Evolutionary conservation across 768 basidiomycete species (phyloP).

Genomic region (Pholiota microspora): DNA sequence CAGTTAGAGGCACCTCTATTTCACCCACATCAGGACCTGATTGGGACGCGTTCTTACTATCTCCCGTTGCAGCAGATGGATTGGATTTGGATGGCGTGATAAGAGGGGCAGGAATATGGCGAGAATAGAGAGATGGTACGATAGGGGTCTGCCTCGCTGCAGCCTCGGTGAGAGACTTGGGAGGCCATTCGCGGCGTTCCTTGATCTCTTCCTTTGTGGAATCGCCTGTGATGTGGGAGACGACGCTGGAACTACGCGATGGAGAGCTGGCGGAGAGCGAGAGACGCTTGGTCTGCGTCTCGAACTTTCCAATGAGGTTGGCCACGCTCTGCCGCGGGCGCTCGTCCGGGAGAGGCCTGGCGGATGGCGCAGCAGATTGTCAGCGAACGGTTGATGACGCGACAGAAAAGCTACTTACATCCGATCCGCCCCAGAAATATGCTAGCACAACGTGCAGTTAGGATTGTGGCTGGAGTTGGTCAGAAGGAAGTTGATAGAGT

Average conservation of each 20-base stretch:
- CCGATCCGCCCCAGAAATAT: slow-evolving; percentile 17
- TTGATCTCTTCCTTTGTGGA: slow-evolving; percentile 63
- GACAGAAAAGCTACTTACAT: slow-evolving; percentile 30
- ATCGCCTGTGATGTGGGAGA: slow-evolving; percentile 63
- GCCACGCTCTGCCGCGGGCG: slow-evolving; percentile 84
- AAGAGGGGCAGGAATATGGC: slow-evolving; percentile 30
- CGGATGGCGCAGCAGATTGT: slow-evolving; percentile 8
- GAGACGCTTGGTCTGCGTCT: slow-evolving; percentile 74
- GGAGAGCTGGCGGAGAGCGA: slow-evolving; percentile 32
- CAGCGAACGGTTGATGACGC: slow-evolving; percentile 19
- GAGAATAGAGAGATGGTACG: slow-evolving; percentile 37
- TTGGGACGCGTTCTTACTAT: slow-evolving; percentile 1
- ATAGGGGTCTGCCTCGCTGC: slow-evolving; percentile 32
- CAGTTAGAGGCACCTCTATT: slow-evolving; percentile 23
- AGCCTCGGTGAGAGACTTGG: slow-evolving; percentile 35
- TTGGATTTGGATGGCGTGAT: slow-evolving; percentile 30
- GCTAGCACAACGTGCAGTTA: background rate
- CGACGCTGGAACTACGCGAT: slow-evolving; percentile 65
- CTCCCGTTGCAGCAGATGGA: slow-evolving; percentile 10
- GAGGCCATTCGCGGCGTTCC: slow-evolving; percentile 81
- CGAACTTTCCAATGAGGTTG: slow-evolving; percentile 88
- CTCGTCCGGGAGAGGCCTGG: slow-evolving; percentile 86
- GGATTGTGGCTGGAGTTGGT: background rate
- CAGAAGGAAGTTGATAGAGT: background rate
- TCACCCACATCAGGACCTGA: slow-evolving; percentile 7